A percentile compares a stretch with the other conserved stretches of the same genome.
These are phyloP conservation scores for Trichoderma lentiforme DNA, from an alignment of 2,329 filamentous ascomycete species.

Conservation along the genomic window DNA sequence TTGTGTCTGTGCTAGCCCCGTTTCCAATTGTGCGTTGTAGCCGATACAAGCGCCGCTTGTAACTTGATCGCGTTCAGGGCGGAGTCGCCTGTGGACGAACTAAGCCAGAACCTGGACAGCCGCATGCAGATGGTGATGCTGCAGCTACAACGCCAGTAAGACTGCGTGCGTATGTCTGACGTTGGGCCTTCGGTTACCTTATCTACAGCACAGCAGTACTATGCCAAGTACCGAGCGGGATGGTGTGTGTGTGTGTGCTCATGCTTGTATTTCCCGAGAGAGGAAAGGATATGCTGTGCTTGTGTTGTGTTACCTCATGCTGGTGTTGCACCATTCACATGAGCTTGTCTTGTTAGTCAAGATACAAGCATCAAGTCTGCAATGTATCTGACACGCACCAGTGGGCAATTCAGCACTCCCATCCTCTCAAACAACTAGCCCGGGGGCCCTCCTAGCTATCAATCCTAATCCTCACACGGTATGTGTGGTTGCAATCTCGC, in stretches of 20 bases:
- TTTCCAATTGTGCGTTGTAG: background rate
- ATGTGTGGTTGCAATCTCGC: background rate
- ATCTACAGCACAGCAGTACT: background rate
- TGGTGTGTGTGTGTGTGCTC: background rate
- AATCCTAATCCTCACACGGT: background rate
- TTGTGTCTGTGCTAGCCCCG: background rate
- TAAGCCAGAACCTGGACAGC: background rate
- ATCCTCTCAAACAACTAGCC: background rate
- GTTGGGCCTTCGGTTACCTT: background rate
- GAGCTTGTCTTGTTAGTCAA: background rate
- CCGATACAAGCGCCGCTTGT: background rate
- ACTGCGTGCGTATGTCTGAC: background rate
- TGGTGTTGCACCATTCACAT: background rate
- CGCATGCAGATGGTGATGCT: background rate
- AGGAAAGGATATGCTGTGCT: background rate
- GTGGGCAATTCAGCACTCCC: background rate
- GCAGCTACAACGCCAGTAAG: background rate
- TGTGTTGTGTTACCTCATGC: background rate
- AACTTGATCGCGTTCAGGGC: background rate
- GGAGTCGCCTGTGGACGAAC: background rate
- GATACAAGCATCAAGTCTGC: background rate
- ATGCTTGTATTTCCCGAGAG: background rate
- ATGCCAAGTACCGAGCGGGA: background rate
- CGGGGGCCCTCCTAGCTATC: background rate
- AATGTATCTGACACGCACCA: slow-evolving; percentile 13